phyloP scores from a whole-genome alignment of 768 basidiomycete genomes.

The Mrakia hoshinonis region DNA sequence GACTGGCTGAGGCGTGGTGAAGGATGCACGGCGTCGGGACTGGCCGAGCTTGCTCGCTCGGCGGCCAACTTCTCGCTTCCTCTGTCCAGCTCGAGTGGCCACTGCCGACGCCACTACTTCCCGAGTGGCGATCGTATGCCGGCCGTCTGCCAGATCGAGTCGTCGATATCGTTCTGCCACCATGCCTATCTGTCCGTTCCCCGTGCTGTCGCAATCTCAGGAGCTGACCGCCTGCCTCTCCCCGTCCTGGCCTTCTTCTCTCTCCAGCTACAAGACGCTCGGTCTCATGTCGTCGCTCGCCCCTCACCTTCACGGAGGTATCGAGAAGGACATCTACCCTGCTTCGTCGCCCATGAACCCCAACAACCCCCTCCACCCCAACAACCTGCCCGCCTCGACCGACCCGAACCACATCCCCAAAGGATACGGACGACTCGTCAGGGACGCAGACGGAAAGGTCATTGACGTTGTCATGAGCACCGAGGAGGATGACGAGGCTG shows the following conservation, averaged over 20 bases:
- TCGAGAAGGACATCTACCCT: slow-evolving; percentile 43
- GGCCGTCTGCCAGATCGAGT: no score
- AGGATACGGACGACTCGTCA: slow-evolving; percentile 70
- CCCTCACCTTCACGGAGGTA: slow-evolving; percentile 60
- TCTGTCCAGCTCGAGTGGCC: no score
- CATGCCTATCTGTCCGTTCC: no score
- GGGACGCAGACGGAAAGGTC: slow-evolving; percentile 69
- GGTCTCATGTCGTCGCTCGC: slow-evolving; percentile 64
- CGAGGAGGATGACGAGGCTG: slow-evolving; percentile 44
- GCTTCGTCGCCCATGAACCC: slow-evolving; percentile 9
- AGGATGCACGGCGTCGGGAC: no score
- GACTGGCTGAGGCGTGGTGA: no score
- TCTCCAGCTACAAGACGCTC: slow-evolving; percentile 60
- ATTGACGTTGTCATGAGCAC: slow-evolving; percentile 59
- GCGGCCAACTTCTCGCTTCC: no score
- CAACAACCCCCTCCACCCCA: slow-evolving; percentile 6
- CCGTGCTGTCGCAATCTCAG: neutral
- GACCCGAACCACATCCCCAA: slow-evolving; percentile 45
- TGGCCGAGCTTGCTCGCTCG: no score
- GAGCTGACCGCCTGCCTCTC: neutral
- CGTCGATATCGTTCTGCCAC: no score
- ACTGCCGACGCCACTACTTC: no score
- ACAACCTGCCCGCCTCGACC: slow-evolving; percentile 28
- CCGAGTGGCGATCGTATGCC: no score
- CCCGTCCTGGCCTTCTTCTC: slow-evolving; percentile 16